These are phyloP conservation scores for Globisporangium yorkense DNA, from an alignment of 352 stramenopile genomes.

Conservation along the genomic window DNA sequence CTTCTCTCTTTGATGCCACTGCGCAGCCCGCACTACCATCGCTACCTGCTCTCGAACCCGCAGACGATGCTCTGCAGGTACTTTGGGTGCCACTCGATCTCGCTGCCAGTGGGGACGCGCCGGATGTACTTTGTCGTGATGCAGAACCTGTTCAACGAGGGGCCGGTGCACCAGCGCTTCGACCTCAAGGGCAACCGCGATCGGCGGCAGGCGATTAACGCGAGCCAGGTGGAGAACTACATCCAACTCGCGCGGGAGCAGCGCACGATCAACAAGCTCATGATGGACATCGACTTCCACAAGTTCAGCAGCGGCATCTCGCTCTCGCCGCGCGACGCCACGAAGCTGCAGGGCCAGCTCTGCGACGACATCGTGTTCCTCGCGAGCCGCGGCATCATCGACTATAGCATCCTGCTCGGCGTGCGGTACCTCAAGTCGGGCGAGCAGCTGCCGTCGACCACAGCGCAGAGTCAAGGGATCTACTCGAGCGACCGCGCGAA, in stretches of 20 bases:
- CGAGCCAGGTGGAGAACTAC: slow-evolving; percentile 47
- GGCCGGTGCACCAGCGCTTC: slow-evolving; percentile 71
- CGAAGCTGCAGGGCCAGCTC: slow-evolving; percentile 51
- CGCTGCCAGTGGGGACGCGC: slow-evolving; percentile 71
- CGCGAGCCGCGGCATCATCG: slow-evolving; percentile 75
- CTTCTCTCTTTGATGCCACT: not conserved
- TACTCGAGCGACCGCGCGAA: slow-evolving; percentile 47
- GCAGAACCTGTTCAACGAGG: slow-evolving; percentile 83
- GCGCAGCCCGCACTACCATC: slow-evolving; percentile 60
- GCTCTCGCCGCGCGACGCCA: slow-evolving; percentile 36
- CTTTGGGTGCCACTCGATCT: slow-evolving; percentile 84
- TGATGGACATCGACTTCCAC: slow-evolving; percentile 87
- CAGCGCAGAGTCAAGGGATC: slow-evolving; percentile 27
- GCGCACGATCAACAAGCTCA: slow-evolving; percentile 55
- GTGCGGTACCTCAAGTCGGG: slow-evolving; percentile 40
- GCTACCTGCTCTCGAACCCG: slow-evolving; percentile 70
- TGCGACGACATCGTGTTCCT: slow-evolving; percentile 82
- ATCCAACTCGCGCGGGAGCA: slow-evolving; percentile 63
- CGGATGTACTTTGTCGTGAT: slow-evolving; percentile 89
- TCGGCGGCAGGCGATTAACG: slow-evolving; percentile 58
- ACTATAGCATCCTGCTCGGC: slow-evolving; percentile 79
- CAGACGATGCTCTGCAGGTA: slow-evolving; percentile 73
- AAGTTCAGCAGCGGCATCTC: slow-evolving; percentile 62
- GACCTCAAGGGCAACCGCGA: slow-evolving; percentile 83
- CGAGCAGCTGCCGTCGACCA: slow-evolving; percentile 20